These are phyloP conservation scores for Suillus discolor DNA, from an alignment of 768 basidiomycete species.

Conservation along the genomic window DNA sequence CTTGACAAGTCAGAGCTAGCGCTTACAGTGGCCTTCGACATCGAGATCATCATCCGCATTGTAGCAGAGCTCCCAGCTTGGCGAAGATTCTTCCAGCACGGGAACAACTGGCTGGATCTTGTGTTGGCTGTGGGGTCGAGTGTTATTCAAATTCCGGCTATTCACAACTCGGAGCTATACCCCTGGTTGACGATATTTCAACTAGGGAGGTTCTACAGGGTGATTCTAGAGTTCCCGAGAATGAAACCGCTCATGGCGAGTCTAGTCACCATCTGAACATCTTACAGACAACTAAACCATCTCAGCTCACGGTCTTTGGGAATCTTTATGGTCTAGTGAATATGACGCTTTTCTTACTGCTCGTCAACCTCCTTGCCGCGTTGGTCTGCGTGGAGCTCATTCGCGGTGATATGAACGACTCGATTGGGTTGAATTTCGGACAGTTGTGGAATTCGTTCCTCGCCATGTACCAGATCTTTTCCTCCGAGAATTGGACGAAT, in stretches of 20 bases:
- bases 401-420: conserved; percentile 71
- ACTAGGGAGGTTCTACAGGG: conserved; percentile 85
- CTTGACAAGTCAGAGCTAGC: conserved; percentile 70
- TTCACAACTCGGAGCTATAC: conserved; percentile 65
- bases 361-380: conserved; percentile 86
- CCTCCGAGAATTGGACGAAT: conserved; percentile 93
- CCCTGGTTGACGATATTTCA: conserved; percentile 92
- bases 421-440: conserved; percentile 69
- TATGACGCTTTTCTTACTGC: conserved; percentile 87
- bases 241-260: conserved; percentile 86
- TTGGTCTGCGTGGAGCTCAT: conserved; percentile 83
- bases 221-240: conserved; percentile 85
- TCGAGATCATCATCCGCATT: conserved; percentile 83
- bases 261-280: not conserved
- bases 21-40: conserved; percentile 82
- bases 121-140: conserved; percentile 73
- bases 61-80: conserved; percentile 77
- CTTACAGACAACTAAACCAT: conserved; percentile 6
- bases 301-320: conserved; percentile 84
- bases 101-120: conserved; percentile 73
- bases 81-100: conserved; percentile 68
- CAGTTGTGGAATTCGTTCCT: conserved; percentile 85
- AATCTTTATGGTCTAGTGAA: conserved; percentile 90
- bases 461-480: conserved; percentile 86
- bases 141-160: conserved; percentile 83